Evolutionary conservation across 164 flowering plant genomes (phyloP), one percentile per base, ranked within the genome.

Genomic region (Tetrastigma voinierianum): DNA sequence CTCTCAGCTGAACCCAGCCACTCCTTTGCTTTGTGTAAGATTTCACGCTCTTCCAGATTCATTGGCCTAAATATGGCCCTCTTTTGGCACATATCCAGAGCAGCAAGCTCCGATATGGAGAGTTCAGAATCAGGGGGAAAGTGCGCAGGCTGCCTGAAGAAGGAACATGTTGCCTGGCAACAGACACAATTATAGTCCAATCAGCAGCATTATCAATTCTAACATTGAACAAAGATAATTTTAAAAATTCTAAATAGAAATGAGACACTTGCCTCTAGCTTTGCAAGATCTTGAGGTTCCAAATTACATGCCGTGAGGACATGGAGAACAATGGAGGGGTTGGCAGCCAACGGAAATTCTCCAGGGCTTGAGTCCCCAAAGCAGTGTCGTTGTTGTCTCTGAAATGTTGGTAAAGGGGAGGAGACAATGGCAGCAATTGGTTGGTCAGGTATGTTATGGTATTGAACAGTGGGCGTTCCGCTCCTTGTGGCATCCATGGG

Each of bases 1-100:
- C 73, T 96, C 93, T 98, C 99, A 96, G n/a, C n/a, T 32, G 98
- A 89, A 16, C 98, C 98, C 61, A n/a, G n/a, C 99, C 99, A 67
- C 98, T 91, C 65, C 80, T 79, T 69, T 73, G 78, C 77, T 85
- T 96, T 73, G n/a, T n/a, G n/a, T n/a, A 93, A 64, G 49, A 61
- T 61, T 67, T 74, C 80, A 9, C 80, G 81, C 67, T 93, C 84
- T 59, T 84, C 89, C 3, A 18, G 55, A 0, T 83, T 78, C 98
- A 93, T 87, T 57, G 87, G 93, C 76, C 85, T 96, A 79, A 96
- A 91, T 62, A 91, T 84, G 52, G 92, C 97, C 62, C 98, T 86
- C 63, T 88, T 86, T 47, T 77, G 84, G 78, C 99, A 96, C 97
- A 96, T 88, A 68, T 93, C 98, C 25, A 91, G 80, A 65, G 98